These are phyloP conservation scores for Ceratocystis ficicola DNA, from an alignment of 2,329 filamentous ascomycete genomes.

Conservation along the genomic window DNA sequence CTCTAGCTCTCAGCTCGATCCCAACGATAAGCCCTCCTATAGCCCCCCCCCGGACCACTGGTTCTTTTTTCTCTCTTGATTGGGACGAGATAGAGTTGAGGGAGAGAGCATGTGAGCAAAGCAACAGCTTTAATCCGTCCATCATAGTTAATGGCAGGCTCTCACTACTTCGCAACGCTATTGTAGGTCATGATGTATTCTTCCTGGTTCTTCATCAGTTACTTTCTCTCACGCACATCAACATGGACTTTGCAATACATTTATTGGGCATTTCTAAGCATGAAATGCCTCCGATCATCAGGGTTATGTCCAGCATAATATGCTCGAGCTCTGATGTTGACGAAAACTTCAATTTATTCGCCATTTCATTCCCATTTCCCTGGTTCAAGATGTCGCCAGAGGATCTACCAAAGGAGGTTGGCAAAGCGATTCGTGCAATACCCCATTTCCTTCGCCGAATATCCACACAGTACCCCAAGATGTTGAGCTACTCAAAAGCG, in stretches of 20 bases:
- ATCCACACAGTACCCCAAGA: not conserved
- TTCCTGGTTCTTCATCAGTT: not conserved
- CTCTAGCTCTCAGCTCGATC: no score
- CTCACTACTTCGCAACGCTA: not conserved
- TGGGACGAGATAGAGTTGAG: not conserved
- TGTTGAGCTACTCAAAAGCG: not conserved
- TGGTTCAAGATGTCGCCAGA: not conserved
- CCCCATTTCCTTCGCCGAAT: not conserved
- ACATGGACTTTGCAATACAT: not conserved
- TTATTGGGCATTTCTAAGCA: not conserved
- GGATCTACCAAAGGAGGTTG: not conserved
- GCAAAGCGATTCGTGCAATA: not conserved
- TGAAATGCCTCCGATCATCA: not conserved
- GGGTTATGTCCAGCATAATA: not conserved
- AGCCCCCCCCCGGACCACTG: no score
- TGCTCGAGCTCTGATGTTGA: not conserved
- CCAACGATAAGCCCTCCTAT: no score
- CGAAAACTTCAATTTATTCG: not conserved
- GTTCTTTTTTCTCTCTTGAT: not conserved
- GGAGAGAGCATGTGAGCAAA: not conserved
- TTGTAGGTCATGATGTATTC: not conserved
- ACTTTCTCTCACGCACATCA: not conserved
- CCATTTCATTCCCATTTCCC: not conserved
- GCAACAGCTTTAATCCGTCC: not conserved
- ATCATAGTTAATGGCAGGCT: not conserved